A percentile compares a stretch with the other conserved stretches of the same genome.
These are phyloP conservation scores for Pisolithus orientalis DNA, from an alignment of 768 basidiomycete genomes.

Conservation along the genomic window DNA sequence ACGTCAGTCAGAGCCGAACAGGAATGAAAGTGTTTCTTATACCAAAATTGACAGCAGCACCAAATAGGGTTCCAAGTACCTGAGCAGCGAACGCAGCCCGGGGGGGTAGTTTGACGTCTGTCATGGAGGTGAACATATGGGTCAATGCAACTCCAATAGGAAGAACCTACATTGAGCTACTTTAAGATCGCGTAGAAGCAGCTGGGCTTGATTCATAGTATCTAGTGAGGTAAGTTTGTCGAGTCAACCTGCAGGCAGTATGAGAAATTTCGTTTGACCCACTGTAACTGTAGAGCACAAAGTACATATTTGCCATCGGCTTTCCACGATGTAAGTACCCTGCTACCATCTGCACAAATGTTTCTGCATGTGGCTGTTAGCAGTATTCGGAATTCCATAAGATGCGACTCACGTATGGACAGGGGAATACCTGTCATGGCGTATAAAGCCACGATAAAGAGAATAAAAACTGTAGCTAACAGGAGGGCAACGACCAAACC, in stretches of 20 bases:
- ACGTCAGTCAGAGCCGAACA: conserved; percentile 23
- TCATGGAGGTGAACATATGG: conserved; percentile 28
- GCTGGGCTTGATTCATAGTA: conserved; percentile 41
- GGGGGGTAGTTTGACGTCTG: conserved; percentile 52
- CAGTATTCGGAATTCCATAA: not conserved
- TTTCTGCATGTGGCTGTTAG: conserved; percentile 8
- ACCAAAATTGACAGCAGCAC: conserved; percentile 42
- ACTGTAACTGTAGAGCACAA: conserved; percentile 43
- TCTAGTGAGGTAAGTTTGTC: conserved; percentile 44
- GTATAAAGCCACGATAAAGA: conserved; percentile 49
- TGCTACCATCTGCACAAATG: conserved; percentile 31
- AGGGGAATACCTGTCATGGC: conserved; percentile 37
- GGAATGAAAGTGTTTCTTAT: not conserved
- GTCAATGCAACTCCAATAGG: conserved; percentile 7
- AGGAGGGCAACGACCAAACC: conserved; percentile 47
- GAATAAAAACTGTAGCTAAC: conserved; percentile 41
- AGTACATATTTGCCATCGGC: conserved; percentile 40
- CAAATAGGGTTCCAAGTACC: conserved; percentile 49
- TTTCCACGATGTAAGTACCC: conserved; percentile 32
- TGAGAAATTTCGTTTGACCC: conserved; percentile 6
- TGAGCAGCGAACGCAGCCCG: conserved; percentile 59
- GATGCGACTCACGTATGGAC: conserved; percentile 13
- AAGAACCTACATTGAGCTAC: conserved; percentile 22
- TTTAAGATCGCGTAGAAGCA: conserved; percentile 56
- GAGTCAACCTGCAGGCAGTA: not conserved